Evolutionary conservation across 2,329 filamentous ascomycete species (phyloP).

Genomic region (Phyllosticta citriasiana): DNA sequence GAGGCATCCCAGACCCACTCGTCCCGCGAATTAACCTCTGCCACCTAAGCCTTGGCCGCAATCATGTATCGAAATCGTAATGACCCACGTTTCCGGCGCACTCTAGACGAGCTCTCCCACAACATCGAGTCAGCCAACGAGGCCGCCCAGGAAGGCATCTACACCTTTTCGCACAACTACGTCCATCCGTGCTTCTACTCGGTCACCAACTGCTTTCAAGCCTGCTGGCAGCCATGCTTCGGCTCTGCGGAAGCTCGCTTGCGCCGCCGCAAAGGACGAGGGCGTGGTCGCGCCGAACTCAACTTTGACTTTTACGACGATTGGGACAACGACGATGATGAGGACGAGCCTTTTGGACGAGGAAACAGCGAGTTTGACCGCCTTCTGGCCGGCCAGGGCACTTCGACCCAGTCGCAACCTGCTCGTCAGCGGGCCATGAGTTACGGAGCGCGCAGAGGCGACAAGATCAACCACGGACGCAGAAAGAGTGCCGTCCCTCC

Average conservation of each 20-base stretch:
- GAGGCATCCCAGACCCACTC: conserved; percentile 8
- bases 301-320: conserved; percentile 98
- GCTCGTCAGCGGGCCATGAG: conserved; percentile 74
- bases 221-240: conserved; percentile 61
- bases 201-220: conserved; percentile 54
- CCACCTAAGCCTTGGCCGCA: conserved; percentile 1
- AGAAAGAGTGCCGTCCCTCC: conserved; percentile 46
- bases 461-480: conserved; percentile 24
- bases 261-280: conserved; percentile 52
- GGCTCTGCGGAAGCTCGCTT: conserved; percentile 65
- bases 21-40: neutral
- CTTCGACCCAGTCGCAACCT: conserved; percentile 42
- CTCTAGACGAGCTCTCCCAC: conserved; percentile 84
- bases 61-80: conserved; percentile 47
- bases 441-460: conserved; percentile 62
- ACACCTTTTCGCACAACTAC: conserved; percentile 79
- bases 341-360: conserved; percentile 59
- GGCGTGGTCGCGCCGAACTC: conserved; percentile 59
- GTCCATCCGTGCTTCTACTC: conserved; percentile 68
- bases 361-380: conserved; percentile 76
- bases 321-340: conserved; percentile 64
- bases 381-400: conserved; percentile 57
- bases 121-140: conserved; percentile 87
- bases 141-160: conserved; percentile 82
- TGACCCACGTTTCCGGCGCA: conserved; percentile 84